Conservation (phyloP, 305 asterid genomes). For the Fraxinus sp. region DNA sequence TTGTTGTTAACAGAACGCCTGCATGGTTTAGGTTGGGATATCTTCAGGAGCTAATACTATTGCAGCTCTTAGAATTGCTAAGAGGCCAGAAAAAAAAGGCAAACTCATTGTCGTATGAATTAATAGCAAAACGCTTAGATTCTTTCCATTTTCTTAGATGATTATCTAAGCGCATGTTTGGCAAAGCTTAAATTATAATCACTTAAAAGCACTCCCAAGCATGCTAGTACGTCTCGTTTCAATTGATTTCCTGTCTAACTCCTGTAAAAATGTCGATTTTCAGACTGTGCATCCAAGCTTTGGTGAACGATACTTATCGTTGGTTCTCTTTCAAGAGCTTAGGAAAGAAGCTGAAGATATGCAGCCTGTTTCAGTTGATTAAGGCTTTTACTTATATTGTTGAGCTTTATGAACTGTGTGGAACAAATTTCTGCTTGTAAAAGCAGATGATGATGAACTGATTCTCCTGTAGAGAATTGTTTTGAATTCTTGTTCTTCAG, state of each 20-base stretch:
- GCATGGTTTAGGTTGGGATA: slow-evolving; percentile 68
- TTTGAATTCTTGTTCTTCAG: background rate
- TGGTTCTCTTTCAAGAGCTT: slow-evolving; percentile 64
- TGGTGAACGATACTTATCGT: background rate
- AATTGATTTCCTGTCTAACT: no score
- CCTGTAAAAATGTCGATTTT: no score
- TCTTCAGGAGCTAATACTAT: slow-evolving; percentile 95
- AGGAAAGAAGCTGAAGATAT: slow-evolving; percentile 76
- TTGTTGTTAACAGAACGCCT: slow-evolving; percentile 12
- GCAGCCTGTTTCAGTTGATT: slow-evolving; percentile 89
- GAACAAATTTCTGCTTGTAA: background rate
- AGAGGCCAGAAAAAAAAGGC: slow-evolving; percentile 83
- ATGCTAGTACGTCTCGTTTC: no score
- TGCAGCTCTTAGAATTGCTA: slow-evolving; percentile 78
- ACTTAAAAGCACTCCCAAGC: no score
- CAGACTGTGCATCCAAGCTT: no score
- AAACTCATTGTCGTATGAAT: slow-evolving; percentile 85
- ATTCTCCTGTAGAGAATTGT: background rate
- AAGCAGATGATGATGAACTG: background rate
- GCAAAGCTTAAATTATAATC: no score
- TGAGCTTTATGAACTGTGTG: background rate
- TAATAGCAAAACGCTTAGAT: no score
- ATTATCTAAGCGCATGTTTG: no score
- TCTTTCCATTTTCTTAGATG: no score
- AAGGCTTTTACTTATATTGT: slow-evolving; percentile 17